Conservation (phyloP, 2,329 filamentous ascomycete species). For the Trichoderma sp. region DNA sequence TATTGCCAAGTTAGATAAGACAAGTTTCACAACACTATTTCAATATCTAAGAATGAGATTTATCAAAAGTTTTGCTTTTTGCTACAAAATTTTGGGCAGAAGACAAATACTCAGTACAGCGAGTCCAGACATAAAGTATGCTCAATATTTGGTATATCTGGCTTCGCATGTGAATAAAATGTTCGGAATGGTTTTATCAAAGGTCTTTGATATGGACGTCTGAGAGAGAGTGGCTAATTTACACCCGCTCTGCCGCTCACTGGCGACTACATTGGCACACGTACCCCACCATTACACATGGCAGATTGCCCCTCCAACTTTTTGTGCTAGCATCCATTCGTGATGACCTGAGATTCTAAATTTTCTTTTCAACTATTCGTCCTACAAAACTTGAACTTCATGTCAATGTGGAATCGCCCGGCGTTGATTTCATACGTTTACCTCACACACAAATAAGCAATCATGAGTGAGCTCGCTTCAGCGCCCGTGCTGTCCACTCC, state of each 20-base stretch:
- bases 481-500: conserved; percentile 67
- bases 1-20: neutral
- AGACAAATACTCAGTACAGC: neutral
- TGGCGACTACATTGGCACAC: conserved; percentile 29
- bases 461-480: conserved; percentile 55
- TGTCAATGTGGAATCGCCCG: neutral
- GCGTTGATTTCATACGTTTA: neutral
- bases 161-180: neutral
- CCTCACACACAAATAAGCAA: neutral
- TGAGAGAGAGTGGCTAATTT: neutral
- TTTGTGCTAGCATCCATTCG: neutral
- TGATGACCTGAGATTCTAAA: conserved; percentile 16
- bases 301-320: conserved; percentile 27
- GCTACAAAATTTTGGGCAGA: neutral
- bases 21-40: neutral
- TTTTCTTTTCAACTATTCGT: conserved; percentile 17
- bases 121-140: neutral
- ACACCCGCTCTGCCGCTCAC: neutral
- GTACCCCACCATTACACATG: conserved; percentile 41
- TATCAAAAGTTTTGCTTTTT: neutral
- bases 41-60: neutral
- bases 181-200: neutral
- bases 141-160: neutral
- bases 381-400: neutral
- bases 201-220: neutral